phyloP scores from a whole-genome alignment of 148 eudicot genomes.

The Rhododendron griersonianum region DNA sequence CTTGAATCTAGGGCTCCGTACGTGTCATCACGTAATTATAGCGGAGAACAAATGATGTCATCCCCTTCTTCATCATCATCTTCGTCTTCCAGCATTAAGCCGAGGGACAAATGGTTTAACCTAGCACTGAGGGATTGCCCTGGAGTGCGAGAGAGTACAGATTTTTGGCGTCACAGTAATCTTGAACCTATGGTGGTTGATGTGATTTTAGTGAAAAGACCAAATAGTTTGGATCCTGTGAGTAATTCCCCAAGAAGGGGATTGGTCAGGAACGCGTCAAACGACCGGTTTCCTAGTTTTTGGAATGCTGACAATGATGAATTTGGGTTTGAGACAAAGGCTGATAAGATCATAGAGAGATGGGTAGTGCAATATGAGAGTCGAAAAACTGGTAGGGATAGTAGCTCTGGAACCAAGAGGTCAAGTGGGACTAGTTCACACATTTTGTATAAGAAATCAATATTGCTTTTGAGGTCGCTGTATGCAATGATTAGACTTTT shows the following conservation, averaged over 20 bases:
- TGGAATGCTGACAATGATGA: constrained; percentile 54
- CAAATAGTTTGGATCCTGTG: constrained; percentile 37
- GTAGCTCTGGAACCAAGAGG: constrained; percentile 45
- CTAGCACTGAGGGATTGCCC: constrained; percentile 81
- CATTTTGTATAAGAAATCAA: constrained; percentile 64
- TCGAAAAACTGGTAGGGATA: constrained; percentile 38
- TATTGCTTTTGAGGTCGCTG: constrained; percentile 71
- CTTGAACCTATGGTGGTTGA: constrained; percentile 90
- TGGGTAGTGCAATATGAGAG: constrained; percentile 87
- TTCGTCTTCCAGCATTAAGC: constrained; percentile 66
- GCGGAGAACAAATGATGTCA: constrained; percentile 66
- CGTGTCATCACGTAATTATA: constrained; percentile 73
- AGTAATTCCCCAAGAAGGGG: constrained; percentile 41
- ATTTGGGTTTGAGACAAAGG: constrained; percentile 31
- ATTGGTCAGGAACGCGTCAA: constrained; percentile 25
- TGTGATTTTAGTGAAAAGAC: constrained; percentile 57
- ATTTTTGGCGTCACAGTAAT: constrained; percentile 78
- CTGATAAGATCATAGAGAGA: constrained; percentile 78
- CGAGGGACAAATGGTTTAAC: constrained; percentile 93
- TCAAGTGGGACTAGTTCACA: constrained; percentile 49
- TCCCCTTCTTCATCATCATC: constrained; percentile 79
- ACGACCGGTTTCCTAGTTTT: constrained; percentile 29
- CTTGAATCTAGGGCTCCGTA: constrained; percentile 77
- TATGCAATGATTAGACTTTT: constrained; percentile 72
- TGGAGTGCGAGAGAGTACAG: constrained; percentile 76